These are phyloP conservation scores for Dryas drummondii DNA, from an alignment of 306 rosid genomes.

Conservation along the genomic window DNA sequence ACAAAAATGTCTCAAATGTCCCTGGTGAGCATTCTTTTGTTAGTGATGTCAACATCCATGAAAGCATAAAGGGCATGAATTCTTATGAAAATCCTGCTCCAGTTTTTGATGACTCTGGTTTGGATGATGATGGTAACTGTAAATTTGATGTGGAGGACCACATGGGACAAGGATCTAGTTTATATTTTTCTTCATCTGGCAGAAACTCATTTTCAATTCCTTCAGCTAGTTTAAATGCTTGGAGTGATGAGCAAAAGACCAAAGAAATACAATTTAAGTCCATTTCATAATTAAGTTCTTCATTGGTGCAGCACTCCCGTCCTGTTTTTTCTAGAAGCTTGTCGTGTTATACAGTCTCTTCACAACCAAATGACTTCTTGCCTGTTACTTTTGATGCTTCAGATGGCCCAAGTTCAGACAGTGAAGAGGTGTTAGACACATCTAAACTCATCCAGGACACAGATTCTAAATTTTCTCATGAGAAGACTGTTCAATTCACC, in stretches of 20 bases:
- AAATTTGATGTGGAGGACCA: slow-evolving; percentile 39
- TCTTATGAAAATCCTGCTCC: slow-evolving; percentile 43
- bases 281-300: slow-evolving; percentile 40
- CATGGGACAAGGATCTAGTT: slow-evolving; percentile 46
- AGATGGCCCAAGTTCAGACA: slow-evolving; percentile 65
- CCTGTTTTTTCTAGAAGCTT: slow-evolving; percentile 45
- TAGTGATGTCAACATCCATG: slow-evolving; percentile 36
- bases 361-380: slow-evolving; percentile 45
- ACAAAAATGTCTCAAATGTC: slow-evolving; percentile 30
- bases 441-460: slow-evolving; percentile 39
- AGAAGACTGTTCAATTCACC: slow-evolving; percentile 18
- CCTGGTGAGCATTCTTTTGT: slow-evolving; percentile 41
- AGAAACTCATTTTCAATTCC: slow-evolving; percentile 35
- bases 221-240: slow-evolving; percentile 39
- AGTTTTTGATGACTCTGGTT: slow-evolving; percentile 68
- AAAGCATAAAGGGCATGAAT: slow-evolving; percentile 32
- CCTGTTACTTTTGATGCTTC: slow-evolving; percentile 79
- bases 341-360: slow-evolving; percentile 39
- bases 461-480: slow-evolving; percentile 25
- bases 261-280: slow-evolving; percentile 37
- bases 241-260: slow-evolving; percentile 40
- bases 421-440: slow-evolving; percentile 46
- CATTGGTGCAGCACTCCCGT: slow-evolving; percentile 11
- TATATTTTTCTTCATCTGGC: slow-evolving; percentile 36
- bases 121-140: slow-evolving; percentile 53